These are phyloP conservation scores for Coffea canephora DNA, from an alignment of 257 asterid genomes.

Conservation along the genomic window DNA sequence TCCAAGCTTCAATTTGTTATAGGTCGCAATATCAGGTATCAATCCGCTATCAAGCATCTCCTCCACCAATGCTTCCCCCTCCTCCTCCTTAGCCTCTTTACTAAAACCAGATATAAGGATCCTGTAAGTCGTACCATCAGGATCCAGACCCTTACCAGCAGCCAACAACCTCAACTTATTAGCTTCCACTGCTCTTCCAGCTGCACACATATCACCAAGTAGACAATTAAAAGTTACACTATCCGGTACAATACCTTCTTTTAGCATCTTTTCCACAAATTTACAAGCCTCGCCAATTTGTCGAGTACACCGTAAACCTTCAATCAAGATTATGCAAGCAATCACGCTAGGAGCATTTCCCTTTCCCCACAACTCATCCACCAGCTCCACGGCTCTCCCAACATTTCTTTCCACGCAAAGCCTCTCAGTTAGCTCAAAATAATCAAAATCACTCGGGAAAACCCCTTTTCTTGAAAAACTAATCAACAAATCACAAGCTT, in stretches of 20 bases:
- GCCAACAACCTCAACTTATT: slow-evolving; percentile 74
- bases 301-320: slow-evolving; percentile 50
- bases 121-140: slow-evolving; percentile 70
- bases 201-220: slow-evolving; percentile 60
- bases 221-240: slow-evolving; percentile 78
- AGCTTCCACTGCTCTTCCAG: slow-evolving; percentile 61
- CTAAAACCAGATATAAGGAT: slow-evolving; percentile 65
- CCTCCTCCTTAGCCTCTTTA: slow-evolving; percentile 67
- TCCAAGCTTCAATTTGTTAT: slow-evolving; percentile 63
- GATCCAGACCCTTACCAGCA: slow-evolving; percentile 57
- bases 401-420: slow-evolving; percentile 47
- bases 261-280: slow-evolving; percentile 57
- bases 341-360: slow-evolving; percentile 60
- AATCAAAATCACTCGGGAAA: slow-evolving; percentile 60
- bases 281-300: slow-evolving; percentile 39
- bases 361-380: slow-evolving; percentile 64
- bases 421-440: slow-evolving; percentile 47
- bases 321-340: slow-evolving; percentile 68
- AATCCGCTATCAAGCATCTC: slow-evolving; percentile 92
- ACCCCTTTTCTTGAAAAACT: slow-evolving; percentile 56
- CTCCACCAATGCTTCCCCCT: slow-evolving; percentile 66
- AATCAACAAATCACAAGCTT: slow-evolving; percentile 59
- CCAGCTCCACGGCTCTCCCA: slow-evolving; percentile 48
- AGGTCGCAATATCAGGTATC: slow-evolving; percentile 71
- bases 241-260: slow-evolving; percentile 57